These are phyloP conservation scores for Blastomyces emzantsi DNA, from an alignment of 2,329 filamentous ascomycete species.

Conservation along the genomic window DNA sequence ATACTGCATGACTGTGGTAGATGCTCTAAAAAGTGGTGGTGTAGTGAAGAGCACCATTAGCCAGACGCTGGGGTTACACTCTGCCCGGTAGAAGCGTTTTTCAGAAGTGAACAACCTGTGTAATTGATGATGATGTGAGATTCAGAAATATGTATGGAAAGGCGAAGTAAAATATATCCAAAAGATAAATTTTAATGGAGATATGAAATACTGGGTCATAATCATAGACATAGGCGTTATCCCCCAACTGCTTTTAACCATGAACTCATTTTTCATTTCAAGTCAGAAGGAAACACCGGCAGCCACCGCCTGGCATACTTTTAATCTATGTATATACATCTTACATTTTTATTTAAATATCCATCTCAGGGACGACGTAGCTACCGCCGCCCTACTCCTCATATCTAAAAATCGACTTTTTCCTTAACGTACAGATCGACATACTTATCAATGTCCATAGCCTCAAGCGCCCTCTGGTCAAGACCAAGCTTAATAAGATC, in stretches of 20 bases:
- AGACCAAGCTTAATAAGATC: conserved; percentile 72
- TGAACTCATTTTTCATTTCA: background rate
- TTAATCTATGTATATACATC: conserved; percentile 2
- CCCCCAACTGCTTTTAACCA: background rate
- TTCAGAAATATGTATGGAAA: background rate
- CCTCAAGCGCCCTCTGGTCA: conserved; percentile 65
- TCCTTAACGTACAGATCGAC: conserved; percentile 72
- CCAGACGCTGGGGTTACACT: no score
- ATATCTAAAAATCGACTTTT: conserved; percentile 31
- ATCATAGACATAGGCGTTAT: background rate
- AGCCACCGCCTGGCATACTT: background rate
- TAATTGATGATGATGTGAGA: background rate
- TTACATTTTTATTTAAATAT: background rate
- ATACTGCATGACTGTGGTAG: no score
- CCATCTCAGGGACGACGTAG: background rate
- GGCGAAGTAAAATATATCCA: background rate
- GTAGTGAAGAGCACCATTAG: no score
- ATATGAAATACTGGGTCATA: background rate
- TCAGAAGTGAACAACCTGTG: no score
- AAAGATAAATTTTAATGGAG: background rate
- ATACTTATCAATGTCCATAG: conserved; percentile 81
- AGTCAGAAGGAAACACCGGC: background rate
- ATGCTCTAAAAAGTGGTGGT: no score
- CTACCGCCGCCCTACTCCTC: background rate
- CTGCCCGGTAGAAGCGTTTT: no score